Evolutionary conservation across 352 stramenopile species (phyloP).

Genomic region (Blastocystis sp.): DNA sequence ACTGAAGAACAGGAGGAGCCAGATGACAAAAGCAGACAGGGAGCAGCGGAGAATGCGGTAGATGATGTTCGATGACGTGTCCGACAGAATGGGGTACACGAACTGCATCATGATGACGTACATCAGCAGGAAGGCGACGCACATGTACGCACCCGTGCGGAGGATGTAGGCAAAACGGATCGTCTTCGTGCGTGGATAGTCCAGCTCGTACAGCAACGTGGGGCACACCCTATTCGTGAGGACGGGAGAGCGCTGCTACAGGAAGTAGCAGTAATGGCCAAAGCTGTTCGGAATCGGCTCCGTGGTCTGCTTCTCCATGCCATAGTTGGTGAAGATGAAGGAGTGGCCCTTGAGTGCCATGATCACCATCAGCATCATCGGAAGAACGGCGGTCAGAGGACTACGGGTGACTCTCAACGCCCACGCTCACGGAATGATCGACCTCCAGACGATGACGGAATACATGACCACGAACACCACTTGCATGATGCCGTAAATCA

Average conservation of each 20-base stretch:
- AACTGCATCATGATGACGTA: conserved; percentile 88
- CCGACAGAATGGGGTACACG: conserved; percentile 78
- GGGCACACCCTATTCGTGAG: conserved; percentile 78
- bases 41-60: conserved; percentile 70
- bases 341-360: conserved; percentile 73
- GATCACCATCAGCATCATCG: conserved; percentile 46
- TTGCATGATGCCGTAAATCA: conserved; percentile 18
- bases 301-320: conserved; percentile 73
- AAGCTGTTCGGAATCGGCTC: conserved; percentile 74
- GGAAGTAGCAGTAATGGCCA: conserved; percentile 81
- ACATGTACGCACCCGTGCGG: conserved; percentile 83
- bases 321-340: conserved; percentile 75
- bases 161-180: conserved; percentile 85
- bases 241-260: conserved; percentile 72
- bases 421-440: conserved; percentile 13
- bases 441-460: conserved; percentile 23
- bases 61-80: conserved; percentile 76
- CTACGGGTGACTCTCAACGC: background rate
- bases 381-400: conserved; percentile 25
- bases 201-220: conserved; percentile 91
- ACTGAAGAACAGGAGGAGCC: conserved; percentile 92
- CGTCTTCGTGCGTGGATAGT: conserved; percentile 83
- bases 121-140: conserved; percentile 83
- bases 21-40: conserved; percentile 84
- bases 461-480: background rate